These are phyloP conservation scores for Colletotrichum abscissum DNA, from an alignment of 2,329 filamentous ascomycete genomes.

Conservation along the genomic window DNA sequence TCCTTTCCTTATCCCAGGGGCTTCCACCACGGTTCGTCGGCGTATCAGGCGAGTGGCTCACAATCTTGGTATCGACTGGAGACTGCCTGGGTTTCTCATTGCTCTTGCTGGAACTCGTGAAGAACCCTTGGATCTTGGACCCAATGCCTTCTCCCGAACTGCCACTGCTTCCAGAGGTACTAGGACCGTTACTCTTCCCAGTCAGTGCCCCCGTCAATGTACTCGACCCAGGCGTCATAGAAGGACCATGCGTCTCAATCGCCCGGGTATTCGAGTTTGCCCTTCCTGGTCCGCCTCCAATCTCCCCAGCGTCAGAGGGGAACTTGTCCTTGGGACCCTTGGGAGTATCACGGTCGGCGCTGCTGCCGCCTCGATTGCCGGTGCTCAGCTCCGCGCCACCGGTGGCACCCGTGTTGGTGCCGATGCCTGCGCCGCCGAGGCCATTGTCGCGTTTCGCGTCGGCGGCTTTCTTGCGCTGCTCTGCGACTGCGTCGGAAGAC, in stretches of 20 bases:
- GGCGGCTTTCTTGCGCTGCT: slow-evolving; percentile 31
- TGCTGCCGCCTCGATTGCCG: slow-evolving; percentile 34
- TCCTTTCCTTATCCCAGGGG: slow-evolving; percentile 33
- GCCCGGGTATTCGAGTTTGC: slow-evolving; percentile 43
- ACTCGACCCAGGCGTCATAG: neutral
- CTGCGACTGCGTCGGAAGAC: slow-evolving; percentile 17
- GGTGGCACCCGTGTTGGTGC: slow-evolving; percentile 41
- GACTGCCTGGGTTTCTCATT: slow-evolving; percentile 23
- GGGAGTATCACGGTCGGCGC: slow-evolving; percentile 37
- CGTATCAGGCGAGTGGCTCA: slow-evolving; percentile 30
- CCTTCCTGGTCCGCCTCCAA: slow-evolving; percentile 45
- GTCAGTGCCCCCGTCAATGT: slow-evolving; percentile 1
- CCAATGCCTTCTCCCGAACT: neutral
- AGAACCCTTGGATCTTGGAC: slow-evolving; percentile 37
- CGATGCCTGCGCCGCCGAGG: slow-evolving; percentile 46
- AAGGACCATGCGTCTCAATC: slow-evolving; percentile 39
- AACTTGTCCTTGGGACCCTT: slow-evolving; percentile 44
- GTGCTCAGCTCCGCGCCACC: slow-evolving; percentile 45
- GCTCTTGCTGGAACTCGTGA: slow-evolving; percentile 39
- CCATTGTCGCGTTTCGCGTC: slow-evolving; percentile 45
- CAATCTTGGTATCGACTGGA: slow-evolving; percentile 30
- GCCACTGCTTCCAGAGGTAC: neutral
- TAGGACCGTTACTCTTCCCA: slow-evolving; percentile 2
- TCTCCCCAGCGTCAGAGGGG: slow-evolving; percentile 46
- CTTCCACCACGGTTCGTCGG: slow-evolving; percentile 35